phyloP scores from a whole-genome alignment of 2,329 filamentous ascomycete genomes.

The Nothomitra cinnamomea region DNA sequence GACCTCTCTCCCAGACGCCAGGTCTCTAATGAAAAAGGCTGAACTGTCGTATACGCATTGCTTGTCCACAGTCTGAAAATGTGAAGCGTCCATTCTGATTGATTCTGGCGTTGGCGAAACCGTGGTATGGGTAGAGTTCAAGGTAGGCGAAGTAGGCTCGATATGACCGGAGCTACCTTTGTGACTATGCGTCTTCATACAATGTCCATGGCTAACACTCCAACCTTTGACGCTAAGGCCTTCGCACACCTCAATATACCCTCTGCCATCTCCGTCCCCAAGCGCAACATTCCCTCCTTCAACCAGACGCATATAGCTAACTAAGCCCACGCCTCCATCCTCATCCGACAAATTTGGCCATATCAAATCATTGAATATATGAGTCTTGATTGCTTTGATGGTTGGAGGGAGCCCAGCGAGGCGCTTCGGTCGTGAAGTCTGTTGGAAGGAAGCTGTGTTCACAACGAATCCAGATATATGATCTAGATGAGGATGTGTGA shows the following conservation, averaged over 20 bases:
- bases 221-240: constrained; percentile 79
- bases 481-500: constrained; percentile 95
- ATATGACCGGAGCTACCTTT: constrained; percentile 1
- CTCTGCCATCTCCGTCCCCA: constrained; percentile 60
- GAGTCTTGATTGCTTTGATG: constrained; percentile 79
- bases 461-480: constrained; percentile 84
- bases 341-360: constrained; percentile 97
- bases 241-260: constrained; percentile 78
- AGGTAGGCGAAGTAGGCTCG: not conserved
- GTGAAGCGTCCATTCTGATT: not conserved
- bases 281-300: constrained; percentile 78
- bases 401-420: constrained; percentile 74
- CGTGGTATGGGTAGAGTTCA: not conserved
- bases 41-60: constrained; percentile 47
- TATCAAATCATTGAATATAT: constrained; percentile 95
- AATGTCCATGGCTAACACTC: constrained; percentile 78
- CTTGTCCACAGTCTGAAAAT: not conserved
- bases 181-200: constrained; percentile 47
- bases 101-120: not conserved
- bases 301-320: constrained; percentile 76
- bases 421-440: constrained; percentile 60
- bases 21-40: constrained; percentile 80
- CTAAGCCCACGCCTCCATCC: constrained; percentile 79
- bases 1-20: constrained; percentile 53
- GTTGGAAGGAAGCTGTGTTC: constrained; percentile 76